Conservation (phyloP, 306 rosid species). For the Cicer pinnatifidum region DNA sequence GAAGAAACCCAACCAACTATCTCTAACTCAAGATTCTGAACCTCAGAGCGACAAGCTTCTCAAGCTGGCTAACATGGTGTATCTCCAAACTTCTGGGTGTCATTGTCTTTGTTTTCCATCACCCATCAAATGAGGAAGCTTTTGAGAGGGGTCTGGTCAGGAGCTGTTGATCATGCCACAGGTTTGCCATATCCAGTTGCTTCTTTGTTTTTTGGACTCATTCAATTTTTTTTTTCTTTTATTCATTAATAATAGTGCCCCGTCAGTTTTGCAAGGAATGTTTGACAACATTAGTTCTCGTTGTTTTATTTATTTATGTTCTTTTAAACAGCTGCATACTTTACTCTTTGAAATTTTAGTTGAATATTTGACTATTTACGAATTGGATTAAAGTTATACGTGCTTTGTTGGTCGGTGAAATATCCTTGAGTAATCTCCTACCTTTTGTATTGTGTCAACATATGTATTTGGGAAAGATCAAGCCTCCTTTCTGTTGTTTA, state of each 20-base stretch:
- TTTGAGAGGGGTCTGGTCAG: background rate
- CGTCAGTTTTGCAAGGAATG: slow-evolving; percentile 20
- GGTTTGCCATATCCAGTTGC: slow-evolving; percentile 7
- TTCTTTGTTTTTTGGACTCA: background rate
- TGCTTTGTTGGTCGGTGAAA: slow-evolving; percentile 15
- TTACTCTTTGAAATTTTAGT: slow-evolving; percentile 1
- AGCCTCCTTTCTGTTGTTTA: background rate
- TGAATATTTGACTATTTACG: background rate
- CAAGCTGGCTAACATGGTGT: slow-evolving; percentile 11
- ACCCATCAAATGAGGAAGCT: slow-evolving; percentile 36
- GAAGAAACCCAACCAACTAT: slow-evolving; percentile 11
- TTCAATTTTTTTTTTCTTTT: background rate
- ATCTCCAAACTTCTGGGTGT: slow-evolving; percentile 17
- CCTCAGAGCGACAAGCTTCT: background rate
- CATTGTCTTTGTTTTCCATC: slow-evolving; percentile 59
- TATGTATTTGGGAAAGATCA: background rate
- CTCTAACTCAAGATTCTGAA: slow-evolving; percentile 4
- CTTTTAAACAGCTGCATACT: background rate
- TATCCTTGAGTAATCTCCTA: background rate
- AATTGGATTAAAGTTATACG: background rate
- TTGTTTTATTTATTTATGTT: background rate
- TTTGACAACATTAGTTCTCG: background rate
- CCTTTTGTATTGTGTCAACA: background rate
- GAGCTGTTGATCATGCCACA: slow-evolving; percentile 7
- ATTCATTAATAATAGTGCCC: background rate